Evolutionary conservation across 345 rosid genomes (phyloP).

Genomic region (Gossypium sturtianum): DNA sequence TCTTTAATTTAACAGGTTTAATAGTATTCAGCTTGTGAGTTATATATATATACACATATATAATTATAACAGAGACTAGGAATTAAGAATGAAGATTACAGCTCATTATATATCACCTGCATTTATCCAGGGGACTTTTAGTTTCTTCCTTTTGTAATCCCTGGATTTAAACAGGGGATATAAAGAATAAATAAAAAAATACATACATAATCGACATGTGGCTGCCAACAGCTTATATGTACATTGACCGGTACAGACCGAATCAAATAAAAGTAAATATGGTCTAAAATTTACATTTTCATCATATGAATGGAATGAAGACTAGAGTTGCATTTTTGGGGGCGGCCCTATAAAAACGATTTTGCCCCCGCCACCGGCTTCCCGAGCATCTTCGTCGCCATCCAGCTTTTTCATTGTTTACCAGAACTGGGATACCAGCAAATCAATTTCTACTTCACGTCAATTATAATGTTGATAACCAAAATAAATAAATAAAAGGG

Average conservation of each 20-base stretch:
- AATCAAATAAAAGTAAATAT: background rate
- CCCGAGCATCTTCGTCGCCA: slow-evolving; percentile 15
- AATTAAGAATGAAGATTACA: background rate
- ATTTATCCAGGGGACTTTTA: slow-evolving; percentile 2
- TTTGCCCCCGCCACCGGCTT: slow-evolving; percentile 16
- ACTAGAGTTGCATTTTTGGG: slow-evolving; percentile 20
- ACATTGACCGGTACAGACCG: background rate
- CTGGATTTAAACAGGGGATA: background rate
- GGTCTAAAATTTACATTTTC: slow-evolving; percentile 18
- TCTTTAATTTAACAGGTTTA: too few species aligned
- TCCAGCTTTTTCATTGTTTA: slow-evolving; percentile 20
- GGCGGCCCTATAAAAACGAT: background rate
- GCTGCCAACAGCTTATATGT: slow-evolving; percentile 2
- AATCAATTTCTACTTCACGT: slow-evolving; percentile 4
- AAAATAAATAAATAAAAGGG: background rate
- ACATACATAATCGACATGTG: background rate
- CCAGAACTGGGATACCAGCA: slow-evolving; percentile 37
- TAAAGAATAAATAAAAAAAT: background rate
- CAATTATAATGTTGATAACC: background rate
- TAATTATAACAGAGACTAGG: background rate
- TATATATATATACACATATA: background rate
- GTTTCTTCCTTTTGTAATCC: background rate
- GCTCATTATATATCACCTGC: background rate
- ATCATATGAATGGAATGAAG: slow-evolving; percentile 15
- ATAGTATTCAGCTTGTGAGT: too few species aligned